These are phyloP conservation scores for Thermochaetoides dissita DNA, from an alignment of 2,329 filamentous ascomycete genomes.

Conservation along the genomic window DNA sequence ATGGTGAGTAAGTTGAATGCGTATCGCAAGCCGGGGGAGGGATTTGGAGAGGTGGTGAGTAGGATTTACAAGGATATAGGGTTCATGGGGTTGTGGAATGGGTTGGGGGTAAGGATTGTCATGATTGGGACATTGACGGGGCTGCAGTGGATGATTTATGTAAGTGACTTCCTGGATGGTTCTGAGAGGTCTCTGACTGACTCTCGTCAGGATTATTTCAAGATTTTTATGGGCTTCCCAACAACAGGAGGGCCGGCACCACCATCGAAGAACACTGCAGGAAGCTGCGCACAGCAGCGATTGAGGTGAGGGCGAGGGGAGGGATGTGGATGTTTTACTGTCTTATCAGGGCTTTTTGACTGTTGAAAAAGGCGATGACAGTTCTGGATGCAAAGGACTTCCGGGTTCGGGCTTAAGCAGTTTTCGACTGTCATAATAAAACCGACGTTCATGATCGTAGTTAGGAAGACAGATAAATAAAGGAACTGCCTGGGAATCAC, in stretches of 20 bases:
- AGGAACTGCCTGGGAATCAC: no score
- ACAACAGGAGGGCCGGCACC: conserved; percentile 59
- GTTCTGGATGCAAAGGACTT: no score
- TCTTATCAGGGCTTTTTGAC: no score
- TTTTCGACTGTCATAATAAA: no score
- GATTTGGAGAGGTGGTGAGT: conserved; percentile 58
- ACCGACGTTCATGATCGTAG: no score
- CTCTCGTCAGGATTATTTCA: conserved; percentile 55
- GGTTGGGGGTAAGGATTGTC: conserved; percentile 68
- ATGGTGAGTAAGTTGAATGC: conserved; percentile 91
- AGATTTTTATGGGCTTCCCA: conserved; percentile 77
- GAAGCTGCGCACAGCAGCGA: conserved; percentile 22
- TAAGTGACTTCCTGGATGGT: conserved; percentile 22
- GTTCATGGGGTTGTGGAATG: conserved; percentile 82
- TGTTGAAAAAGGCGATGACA: no score
- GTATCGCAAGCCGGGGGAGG: conserved; percentile 60
- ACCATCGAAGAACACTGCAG: conserved; percentile 34
- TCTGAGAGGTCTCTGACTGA: neutral
- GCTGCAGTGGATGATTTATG: conserved; percentile 89
- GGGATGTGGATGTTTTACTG: no score
- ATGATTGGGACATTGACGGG: conserved; percentile 79
- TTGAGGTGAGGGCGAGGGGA: neutral
- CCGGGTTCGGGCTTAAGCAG: no score
- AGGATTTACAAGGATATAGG: conserved; percentile 81
- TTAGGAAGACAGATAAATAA: no score